These are phyloP conservation scores for Thielaviopsis euricoi DNA, from an alignment of 2,329 filamentous ascomycete species.

Conservation along the genomic window DNA sequence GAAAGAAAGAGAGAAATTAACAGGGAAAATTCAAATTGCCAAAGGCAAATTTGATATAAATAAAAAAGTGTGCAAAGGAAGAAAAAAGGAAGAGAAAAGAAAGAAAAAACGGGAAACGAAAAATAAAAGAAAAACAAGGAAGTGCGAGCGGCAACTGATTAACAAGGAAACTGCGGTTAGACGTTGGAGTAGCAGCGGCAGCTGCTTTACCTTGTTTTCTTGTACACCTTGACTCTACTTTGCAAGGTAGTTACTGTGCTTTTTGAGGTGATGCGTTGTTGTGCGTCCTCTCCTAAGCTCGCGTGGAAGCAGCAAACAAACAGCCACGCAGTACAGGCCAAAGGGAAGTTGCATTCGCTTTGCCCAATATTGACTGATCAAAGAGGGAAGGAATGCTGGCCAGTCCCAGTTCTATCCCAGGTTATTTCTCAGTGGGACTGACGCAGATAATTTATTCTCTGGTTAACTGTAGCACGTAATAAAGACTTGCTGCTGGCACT, in stretches of 20 bases:
- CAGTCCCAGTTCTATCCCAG: too few species aligned
- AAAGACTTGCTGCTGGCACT: too few species aligned
- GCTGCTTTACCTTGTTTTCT: background rate
- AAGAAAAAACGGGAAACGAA: background rate
- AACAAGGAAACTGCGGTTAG: background rate
- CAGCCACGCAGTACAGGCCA: background rate
- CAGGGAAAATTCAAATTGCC: constrained; percentile 5
- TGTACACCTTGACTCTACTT: too few species aligned
- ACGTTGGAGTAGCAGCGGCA: background rate
- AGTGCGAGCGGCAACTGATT: background rate
- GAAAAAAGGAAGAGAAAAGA: background rate
- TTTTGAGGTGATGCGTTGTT: too few species aligned
- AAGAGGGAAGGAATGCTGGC: background rate
- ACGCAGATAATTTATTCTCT: too few species aligned
- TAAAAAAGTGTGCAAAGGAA: background rate
- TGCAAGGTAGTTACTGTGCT: background rate
- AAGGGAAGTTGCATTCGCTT: background rate
- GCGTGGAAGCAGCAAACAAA: background rate
- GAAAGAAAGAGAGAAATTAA: too few species aligned
- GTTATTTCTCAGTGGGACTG: too few species aligned
- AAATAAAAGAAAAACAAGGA: background rate
- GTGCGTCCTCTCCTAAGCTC: background rate
- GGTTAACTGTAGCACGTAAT: too few species aligned
- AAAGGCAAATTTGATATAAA: constrained; percentile 6
- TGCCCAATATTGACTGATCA: background rate